Base-by-base conservation (phyloP, 2,329 filamentous ascomycete genomes). In the Colletotrichum chlorophyti region DNA sequence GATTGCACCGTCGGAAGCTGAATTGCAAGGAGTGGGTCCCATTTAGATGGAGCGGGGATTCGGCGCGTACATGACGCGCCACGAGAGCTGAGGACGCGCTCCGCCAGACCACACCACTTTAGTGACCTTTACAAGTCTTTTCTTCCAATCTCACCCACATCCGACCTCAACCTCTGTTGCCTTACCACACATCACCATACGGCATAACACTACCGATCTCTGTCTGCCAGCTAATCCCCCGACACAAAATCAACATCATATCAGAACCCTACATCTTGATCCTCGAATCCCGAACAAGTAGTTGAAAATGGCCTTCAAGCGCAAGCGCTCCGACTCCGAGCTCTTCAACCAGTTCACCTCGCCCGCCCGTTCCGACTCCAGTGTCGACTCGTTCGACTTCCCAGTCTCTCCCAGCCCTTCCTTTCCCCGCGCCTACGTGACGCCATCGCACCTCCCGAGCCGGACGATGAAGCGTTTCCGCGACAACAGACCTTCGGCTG, bases 401-500 rank as follows among this genome's bases (percentile, higher is more conserved):
- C 66, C 68, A 11, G 38, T 57, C 40, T 65, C 66, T 7, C 71
- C 66, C 6, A 72, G 52, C 41, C 35, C 48, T n/a, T 50, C 65
- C 60, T 70, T 67, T 50, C 66, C 66, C 43, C 73, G 51, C 70
- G 61, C 62, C 53, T 61, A 64, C 5, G 70, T 40, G 31, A 45
- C 73, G 2, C 73, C 77, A 3, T 73, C 77, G 12, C 77, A 83
- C 50, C 76, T 85, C 12, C 72, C 78, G 48, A 82, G 83, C 63
- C 82, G 86, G 23, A 89, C 86, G 1, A 72, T 83, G 66, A 89
- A 89, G 72, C 82, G 86, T 7, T 78, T 83, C 60, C 84, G 86
- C 57, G 77, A 87, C 68, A 81, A 76, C 53, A 76, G 85, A 6
- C 85, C 86, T 0, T 81, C 83, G 0, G 82, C 87, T 29, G 69